Base-by-base conservation (phyloP, 768 basidiomycete genomes). In the Daedaleopsis nitida region DNA sequence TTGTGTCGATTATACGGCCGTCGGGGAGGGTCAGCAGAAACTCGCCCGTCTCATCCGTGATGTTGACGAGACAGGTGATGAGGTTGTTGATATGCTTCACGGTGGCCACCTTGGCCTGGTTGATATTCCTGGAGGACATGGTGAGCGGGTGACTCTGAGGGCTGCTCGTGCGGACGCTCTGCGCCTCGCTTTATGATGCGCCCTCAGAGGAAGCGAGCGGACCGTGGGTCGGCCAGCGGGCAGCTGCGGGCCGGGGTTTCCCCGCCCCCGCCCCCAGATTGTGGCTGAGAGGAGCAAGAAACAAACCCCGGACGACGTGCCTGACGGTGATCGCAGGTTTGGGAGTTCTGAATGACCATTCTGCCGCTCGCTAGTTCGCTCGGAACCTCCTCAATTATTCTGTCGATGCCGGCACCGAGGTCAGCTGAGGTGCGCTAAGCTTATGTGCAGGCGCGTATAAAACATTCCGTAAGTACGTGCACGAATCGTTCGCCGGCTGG, bases 1-100 rank as follows among this genome's bases (percentile, higher is more conserved):
- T 85, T 1, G 83, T 85, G 62, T 86, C 83, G 44, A 85, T 82
- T 42, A 80, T 68, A 27, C 81, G 75, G 5, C 82, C 83, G 69
- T 84, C 81, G 14, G 72, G 71, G n/a, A 83, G 69, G 13, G 75
- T 72, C 68, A 83, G 66, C 19, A 85, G 68, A 70, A 81, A 84
- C 67, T 82, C 77, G 39, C 83, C 83, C 0, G 77, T 79, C 62
- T 77, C 76, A 68, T 84, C 84, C 59, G 80, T 75, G 70, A 85
- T 83, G 58, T 81, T 80, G 58, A 84, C 80, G 13, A 81, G 71
- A 54, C 77, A 79, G 49, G 78, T 55, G 58, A 80, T 77, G 38
- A 81, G 68, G 27, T 67, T 74, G 6, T 65, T 62, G 47, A 80
- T 78, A 24, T 74, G 68, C 49, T 67, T 62, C n/a, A 69, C 23